These are phyloP conservation scores for Rosellinia necatrix DNA, from an alignment of 2,329 filamentous ascomycete species.

Conservation along the genomic window DNA sequence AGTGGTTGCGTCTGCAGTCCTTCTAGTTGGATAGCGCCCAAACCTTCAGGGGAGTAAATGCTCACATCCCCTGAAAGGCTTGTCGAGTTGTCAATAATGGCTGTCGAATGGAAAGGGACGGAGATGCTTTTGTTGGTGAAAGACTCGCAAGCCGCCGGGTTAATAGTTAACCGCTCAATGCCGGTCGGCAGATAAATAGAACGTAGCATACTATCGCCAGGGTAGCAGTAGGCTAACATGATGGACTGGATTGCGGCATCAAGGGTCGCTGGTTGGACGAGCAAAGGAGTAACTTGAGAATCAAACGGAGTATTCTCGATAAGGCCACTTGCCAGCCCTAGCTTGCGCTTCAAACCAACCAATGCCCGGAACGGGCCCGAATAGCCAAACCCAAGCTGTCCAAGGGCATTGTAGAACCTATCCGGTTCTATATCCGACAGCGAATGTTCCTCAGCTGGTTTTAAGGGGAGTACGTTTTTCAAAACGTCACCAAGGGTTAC, in stretches of 20 bases:
- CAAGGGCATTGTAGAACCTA: neutral
- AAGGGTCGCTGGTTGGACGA: conserved; percentile 18
- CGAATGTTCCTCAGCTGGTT: neutral
- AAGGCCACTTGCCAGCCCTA: neutral
- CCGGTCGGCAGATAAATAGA: conserved; percentile 16
- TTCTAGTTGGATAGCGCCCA: conserved; percentile 18
- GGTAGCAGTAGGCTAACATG: conserved; percentile 20
- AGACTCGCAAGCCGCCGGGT: conserved; percentile 3
- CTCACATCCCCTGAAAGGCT: conserved; percentile 12
- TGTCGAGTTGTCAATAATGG: neutral
- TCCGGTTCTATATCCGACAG: neutral
- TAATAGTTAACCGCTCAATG: conserved; percentile 7
- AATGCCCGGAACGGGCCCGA: neutral
- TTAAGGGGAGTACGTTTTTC: neutral
- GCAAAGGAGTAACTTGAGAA: neutral
- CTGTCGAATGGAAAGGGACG: conserved; percentile 11
- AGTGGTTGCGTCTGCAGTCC: conserved; percentile 19
- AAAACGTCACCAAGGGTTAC: neutral
- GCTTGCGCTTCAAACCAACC: neutral
- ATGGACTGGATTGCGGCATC: conserved; percentile 23
- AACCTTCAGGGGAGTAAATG: conserved; percentile 18
- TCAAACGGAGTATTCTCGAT: neutral
- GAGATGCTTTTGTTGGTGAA: neutral
- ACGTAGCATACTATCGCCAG: conserved; percentile 13
- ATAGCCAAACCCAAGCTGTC: conserved; percentile 1